Conservation (phyloP, 192 early-diverging fungal genomes). For the Haplosporangium gracile region DNA sequence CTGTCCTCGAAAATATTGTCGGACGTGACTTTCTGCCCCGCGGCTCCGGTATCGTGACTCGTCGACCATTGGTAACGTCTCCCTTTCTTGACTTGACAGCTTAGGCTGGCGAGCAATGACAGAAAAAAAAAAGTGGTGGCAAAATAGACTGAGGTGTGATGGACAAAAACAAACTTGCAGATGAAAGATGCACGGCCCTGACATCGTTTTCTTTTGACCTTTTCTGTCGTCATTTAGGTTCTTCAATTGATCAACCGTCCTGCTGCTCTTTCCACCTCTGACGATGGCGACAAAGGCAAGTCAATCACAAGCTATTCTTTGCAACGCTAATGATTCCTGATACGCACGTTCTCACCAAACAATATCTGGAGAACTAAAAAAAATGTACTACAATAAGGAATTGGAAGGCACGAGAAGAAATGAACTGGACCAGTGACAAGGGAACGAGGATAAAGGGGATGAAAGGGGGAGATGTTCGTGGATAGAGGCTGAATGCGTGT, state of each 20-base stretch:
- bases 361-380: background rate
- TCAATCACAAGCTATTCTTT: background rate
- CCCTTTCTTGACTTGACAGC: no score
- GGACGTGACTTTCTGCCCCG: slow-evolving; percentile 98
- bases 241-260: slow-evolving; percentile 98
- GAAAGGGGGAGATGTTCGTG: background rate
- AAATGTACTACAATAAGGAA: background rate
- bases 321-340: background rate
- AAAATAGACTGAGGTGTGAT: background rate
- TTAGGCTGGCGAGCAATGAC: background rate
- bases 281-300: slow-evolving; percentile 56
- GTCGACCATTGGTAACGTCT: slow-evolving; percentile 85
- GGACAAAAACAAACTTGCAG: background rate
- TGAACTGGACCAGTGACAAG: background rate
- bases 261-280: slow-evolving; percentile 62
- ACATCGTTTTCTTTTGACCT: background rate
- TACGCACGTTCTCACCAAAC: background rate
- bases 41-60: slow-evolving; percentile 97
- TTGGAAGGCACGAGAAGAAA: background rate
- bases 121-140: background rate
- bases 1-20: slow-evolving; percentile 99
- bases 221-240: slow-evolving; percentile 56
- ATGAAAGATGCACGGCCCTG: slow-evolving; percentile 12
- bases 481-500: no score
- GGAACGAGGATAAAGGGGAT: background rate